Conservation (phyloP, 805 yeast genomes). For the Wickerhamiella dianesei region DNA sequence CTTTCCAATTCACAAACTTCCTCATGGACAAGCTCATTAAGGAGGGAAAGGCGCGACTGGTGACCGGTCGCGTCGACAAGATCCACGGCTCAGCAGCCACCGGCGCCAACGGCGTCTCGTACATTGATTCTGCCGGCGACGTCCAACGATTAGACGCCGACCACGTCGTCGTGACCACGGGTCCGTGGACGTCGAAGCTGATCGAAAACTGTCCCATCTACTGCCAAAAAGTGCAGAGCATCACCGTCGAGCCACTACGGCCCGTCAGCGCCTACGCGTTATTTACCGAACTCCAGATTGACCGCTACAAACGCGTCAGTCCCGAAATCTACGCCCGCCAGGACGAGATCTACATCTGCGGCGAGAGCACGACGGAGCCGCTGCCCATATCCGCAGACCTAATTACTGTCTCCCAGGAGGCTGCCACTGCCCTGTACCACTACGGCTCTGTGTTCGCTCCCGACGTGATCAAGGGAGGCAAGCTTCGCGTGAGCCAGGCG, state of each 20-base stretch:
- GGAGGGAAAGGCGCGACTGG: conserved; percentile 67
- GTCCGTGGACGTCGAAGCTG: conserved; percentile 93
- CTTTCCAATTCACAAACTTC: conserved; percentile 82
- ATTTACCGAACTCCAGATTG: conserved; percentile 77
- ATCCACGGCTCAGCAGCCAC: conserved; percentile 52
- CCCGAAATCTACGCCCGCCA: conserved; percentile 93
- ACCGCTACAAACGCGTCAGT: conserved; percentile 48
- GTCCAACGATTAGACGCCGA: conserved; percentile 40
- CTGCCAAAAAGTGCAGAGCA: conserved; percentile 89
- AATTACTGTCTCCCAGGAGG: conserved; percentile 72
- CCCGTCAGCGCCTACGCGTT: conserved; percentile 88
- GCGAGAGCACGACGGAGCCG: conserved; percentile 84
- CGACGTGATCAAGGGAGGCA: conserved; percentile 50
- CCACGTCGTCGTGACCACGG: conserved; percentile 72
- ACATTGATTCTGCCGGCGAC: conserved; percentile 25
- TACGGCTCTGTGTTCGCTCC: conserved; percentile 68
- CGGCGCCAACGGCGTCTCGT: conserved; percentile 59
- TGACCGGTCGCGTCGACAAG: conserved; percentile 71
- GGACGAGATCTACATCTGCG: conserved; percentile 94
- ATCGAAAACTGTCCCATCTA: conserved; percentile 89
- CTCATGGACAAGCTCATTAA: conserved; percentile 68
- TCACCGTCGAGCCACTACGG: conserved; percentile 69
- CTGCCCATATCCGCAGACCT: conserved; percentile 91
- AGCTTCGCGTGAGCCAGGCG: conserved; percentile 73
- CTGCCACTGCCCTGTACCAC: conserved; percentile 75